Conservation (phyloP, 2,329 filamentous ascomycete genomes). For the Fusarium sp. region DNA sequence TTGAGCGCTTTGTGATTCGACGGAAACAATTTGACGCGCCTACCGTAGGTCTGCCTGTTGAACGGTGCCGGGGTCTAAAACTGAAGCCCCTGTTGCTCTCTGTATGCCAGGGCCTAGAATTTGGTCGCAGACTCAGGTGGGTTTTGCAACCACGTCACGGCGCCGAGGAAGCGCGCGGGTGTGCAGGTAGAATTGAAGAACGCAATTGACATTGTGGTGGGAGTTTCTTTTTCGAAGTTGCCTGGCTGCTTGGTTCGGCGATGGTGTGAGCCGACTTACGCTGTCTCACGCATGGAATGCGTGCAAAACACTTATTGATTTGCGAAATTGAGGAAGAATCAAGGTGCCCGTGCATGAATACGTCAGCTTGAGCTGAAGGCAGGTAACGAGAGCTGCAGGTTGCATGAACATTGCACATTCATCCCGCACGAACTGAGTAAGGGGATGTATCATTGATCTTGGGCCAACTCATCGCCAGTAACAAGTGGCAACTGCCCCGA, state of each 20-base stretch:
- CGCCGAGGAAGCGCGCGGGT: conserved; percentile 28
- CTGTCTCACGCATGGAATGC: neutral
- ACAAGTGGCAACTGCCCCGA: neutral
- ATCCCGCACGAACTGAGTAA: conserved; percentile 5
- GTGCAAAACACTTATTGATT: neutral
- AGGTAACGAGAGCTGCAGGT: conserved; percentile 7
- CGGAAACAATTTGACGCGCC: conserved; percentile 28
- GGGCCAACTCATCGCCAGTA: neutral
- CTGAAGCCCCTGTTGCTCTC: conserved; percentile 11
- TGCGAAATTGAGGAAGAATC: conserved; percentile 3
- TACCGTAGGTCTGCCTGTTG: conserved; percentile 13
- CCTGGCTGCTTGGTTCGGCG: conserved; percentile 9
- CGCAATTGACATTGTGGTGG: conserved; percentile 24
- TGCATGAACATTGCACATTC: conserved; percentile 24
- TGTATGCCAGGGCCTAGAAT: conserved; percentile 31
- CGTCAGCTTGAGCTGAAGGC: conserved; percentile 20
- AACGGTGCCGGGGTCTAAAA: conserved; percentile 16
- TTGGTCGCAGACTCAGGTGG: conserved; percentile 42
- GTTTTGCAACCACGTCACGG: conserved; percentile 43
- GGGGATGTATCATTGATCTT: conserved; percentile 1
- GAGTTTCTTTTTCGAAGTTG: conserved; percentile 10
- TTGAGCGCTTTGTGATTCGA: conserved; percentile 28
- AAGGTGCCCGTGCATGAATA: conserved; percentile 9
- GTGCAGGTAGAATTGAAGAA: conserved; percentile 13
- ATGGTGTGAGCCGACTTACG: neutral